Evolutionary conservation across 495 filamentous ascomycete species (phyloP), one percentile per base, ranked within the genome.

Genomic region (Aspergillus olivimuriae): DNA sequence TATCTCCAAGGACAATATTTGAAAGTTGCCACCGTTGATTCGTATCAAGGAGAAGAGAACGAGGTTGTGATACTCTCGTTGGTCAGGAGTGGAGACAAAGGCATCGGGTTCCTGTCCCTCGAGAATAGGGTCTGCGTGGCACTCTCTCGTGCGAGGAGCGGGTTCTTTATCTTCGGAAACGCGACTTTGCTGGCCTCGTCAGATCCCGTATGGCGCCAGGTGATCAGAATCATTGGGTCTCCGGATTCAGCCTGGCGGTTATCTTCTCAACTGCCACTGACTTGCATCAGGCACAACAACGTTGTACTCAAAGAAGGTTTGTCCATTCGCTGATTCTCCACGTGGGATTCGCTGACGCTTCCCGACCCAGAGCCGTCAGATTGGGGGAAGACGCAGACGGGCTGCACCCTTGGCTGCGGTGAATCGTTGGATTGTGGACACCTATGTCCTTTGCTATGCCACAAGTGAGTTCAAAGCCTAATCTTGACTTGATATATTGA

Each of bases 1-100:
- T 71, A 75, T 36, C 65, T 88, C 1, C 56, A 61, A 44, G 65
- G 62, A 5, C 40, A 51, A 0, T 57, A 61, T 24, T 74, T 84
- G 52, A 89, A 86, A 18, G 80, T 96, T 1, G 74, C 72, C 30
- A 96, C 92, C 0, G 87, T 97, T 0, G 92, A 97, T 54, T 89
- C 86, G 0, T 96, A 91, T 58, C 92, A 97, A 56, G 91, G 91
- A 20, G 89, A 96, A 57, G 89, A 97, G 52, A 96, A 96, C 51
- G 87, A 88, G 15, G 70, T 96, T 26, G 66, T 96, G 14, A 51
- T 97, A 4, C 70, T 96, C 1, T 95, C 90, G 0, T 66, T 96
- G 0, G 91, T 95, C 9, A 74, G 92, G 34, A 90, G 83, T 53
- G 86, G 82, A 26, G 44, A 10, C 33, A 63, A 17, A 43, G 66